phyloP scores from a whole-genome alignment of 176 grass and related monocot genomes.

The Oryza meridionalis region DNA sequence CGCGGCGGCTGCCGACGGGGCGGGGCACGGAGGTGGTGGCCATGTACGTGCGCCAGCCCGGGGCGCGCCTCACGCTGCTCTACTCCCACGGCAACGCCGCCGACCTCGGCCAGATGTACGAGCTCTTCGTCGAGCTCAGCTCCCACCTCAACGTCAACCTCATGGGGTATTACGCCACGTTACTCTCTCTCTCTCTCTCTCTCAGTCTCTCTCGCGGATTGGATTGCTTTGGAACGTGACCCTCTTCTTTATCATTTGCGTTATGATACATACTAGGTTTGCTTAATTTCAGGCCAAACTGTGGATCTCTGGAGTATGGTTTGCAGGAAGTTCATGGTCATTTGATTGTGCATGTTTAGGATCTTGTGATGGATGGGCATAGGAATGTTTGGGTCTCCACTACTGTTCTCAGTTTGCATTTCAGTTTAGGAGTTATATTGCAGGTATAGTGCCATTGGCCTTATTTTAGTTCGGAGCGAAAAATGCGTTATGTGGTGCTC shows the following conservation, averaged over 20 bases:
- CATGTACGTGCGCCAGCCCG: conserved; percentile 80
- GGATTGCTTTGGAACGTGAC: not conserved
- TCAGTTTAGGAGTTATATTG: not conserved
- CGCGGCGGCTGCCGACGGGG: conserved; percentile 70
- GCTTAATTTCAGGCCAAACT: not conserved
- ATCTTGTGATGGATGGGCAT: conserved; percentile 17
- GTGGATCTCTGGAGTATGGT: not conserved
- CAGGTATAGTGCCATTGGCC: not conserved
- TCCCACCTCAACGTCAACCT: conserved; percentile 87
- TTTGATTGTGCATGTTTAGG: conserved; percentile 15
- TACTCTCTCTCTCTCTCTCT: not conserved
- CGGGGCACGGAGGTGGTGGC: conserved; percentile 72
- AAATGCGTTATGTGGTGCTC: not conserved
- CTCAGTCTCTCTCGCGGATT: not conserved
- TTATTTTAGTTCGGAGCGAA: not conserved
- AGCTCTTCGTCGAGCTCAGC: conserved; percentile 94
- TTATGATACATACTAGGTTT: not conserved
- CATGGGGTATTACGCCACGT: conserved; percentile 57
- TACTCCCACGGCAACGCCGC: conserved; percentile 98
- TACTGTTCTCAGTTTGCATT: not conserved
- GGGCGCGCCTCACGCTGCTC: conserved; percentile 81
- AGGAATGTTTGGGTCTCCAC: not conserved
- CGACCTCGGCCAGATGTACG: conserved; percentile 93
- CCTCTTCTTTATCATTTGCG: not conserved
- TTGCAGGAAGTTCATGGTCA: not conserved